A percentile compares a stretch with the other conserved stretches of the same genome.
Evolutionary conservation across 2,329 filamentous ascomycete genomes (phyloP).

Genomic region (Apiospora sp.): DNA sequence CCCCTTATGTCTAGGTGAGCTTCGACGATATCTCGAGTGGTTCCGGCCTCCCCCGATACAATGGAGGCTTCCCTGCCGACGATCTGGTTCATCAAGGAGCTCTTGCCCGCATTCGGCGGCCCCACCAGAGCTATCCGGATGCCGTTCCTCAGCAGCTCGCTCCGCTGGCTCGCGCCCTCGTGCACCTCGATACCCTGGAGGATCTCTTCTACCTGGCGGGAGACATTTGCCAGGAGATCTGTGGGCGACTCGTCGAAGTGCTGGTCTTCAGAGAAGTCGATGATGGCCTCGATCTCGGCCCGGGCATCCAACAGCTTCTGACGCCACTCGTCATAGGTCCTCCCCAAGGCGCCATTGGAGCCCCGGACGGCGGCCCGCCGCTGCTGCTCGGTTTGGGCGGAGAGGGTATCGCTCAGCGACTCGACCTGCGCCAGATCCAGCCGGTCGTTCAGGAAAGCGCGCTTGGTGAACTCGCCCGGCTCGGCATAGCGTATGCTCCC

Average conservation of each 20-base stretch:
- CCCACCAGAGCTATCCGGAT: slow-evolving; percentile 88
- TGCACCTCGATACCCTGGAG: slow-evolving; percentile 71
- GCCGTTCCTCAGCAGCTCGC: slow-evolving; percentile 83
- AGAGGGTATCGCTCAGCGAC: slow-evolving; percentile 67
- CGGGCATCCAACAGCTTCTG: slow-evolving; percentile 78
- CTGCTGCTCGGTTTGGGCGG: slow-evolving; percentile 89
- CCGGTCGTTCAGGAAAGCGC: slow-evolving; percentile 87
- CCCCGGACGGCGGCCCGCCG: slow-evolving; percentile 85
- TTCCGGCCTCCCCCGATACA: slow-evolving; percentile 90
- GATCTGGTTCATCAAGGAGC: slow-evolving; percentile 87
- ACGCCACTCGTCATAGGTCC: slow-evolving; percentile 85
- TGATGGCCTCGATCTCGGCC: slow-evolving; percentile 92
- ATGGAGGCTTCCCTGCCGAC: slow-evolving; percentile 95
- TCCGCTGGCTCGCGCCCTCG: slow-evolving; percentile 78
- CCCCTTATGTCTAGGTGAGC: slow-evolving; percentile 88
- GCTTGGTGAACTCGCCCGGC: slow-evolving; percentile 92
- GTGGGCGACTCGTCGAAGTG: slow-evolving; percentile 90
- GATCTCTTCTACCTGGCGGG: slow-evolving; percentile 68
- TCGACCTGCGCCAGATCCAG: slow-evolving; percentile 87
- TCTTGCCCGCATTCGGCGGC: slow-evolving; percentile 94
- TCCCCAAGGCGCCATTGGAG: slow-evolving; percentile 72
- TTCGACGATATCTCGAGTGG: slow-evolving; percentile 93
- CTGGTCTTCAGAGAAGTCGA: slow-evolving; percentile 97
- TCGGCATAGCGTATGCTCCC: slow-evolving; percentile 81
- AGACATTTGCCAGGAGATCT: slow-evolving; percentile 75